Percentiles rank a stretch among this genome's conserved stretches.
Conservation (phyloP, 441 rosid species). For the Lepidium campestre region DNA sequence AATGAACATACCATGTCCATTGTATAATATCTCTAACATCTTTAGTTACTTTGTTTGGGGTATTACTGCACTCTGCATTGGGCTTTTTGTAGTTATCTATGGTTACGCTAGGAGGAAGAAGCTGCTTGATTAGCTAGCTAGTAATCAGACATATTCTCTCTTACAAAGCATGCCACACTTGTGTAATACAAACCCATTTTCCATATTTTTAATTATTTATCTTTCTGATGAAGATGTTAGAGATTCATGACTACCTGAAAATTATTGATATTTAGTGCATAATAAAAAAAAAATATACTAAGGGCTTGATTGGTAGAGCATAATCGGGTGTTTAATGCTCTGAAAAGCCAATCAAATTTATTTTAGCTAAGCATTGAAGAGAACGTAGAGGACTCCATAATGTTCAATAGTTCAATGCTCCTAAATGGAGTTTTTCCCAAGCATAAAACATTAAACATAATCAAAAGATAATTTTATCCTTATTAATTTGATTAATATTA, state of each 20-base stretch:
- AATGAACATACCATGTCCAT: conserved; percentile 73
- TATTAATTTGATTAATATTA: too few species aligned
- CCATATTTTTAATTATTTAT: neutral
- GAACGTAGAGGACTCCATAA: too few species aligned
- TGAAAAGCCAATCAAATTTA: too few species aligned
- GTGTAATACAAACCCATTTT: neutral
- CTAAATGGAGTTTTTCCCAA: too few species aligned
- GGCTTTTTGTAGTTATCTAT: conserved; percentile 63
- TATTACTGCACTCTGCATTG: conserved; percentile 40
- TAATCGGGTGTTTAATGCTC: too few species aligned
- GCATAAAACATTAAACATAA: too few species aligned
- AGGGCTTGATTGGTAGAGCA: too few species aligned
- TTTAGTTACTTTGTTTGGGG: conserved; percentile 52
- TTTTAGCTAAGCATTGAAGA: too few species aligned
- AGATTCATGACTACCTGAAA: neutral
- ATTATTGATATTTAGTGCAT: too few species aligned
- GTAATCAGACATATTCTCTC: conserved; percentile 10
- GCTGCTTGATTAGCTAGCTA: conserved; percentile 80
- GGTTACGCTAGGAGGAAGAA: conserved; percentile 97
- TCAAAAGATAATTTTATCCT: too few species aligned
- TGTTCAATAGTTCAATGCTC: too few species aligned
- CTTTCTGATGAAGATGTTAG: neutral
- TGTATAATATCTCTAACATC: conserved; percentile 36
- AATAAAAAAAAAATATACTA: too few species aligned
- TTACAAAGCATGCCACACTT: neutral